Base-by-base conservation (phyloP, 495 filamentous ascomycete species). In the Cetradonia linearis region DNA sequence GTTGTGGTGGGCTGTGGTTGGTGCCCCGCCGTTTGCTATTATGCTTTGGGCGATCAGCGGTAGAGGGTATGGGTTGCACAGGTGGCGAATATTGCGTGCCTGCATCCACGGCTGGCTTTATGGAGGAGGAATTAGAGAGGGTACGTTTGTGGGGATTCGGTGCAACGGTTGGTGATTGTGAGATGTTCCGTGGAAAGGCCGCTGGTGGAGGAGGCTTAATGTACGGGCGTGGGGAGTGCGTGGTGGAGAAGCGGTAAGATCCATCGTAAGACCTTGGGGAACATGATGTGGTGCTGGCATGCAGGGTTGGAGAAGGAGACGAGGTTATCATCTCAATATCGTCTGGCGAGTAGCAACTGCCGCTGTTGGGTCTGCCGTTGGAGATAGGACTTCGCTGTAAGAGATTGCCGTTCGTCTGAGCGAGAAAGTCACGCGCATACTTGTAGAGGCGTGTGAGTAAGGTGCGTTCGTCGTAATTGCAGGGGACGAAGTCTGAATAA, bases 71-170 rank as follows among this genome's bases (percentile, higher is more conserved):
- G 34, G 60, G 47, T 23, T 54, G 27, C 11, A n/a, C 28, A 30
- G 65, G 64, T 28, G 79, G 79, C 65, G 78, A 79, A 62, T 79
- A 81, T 67, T 81, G 79, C 47, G 79, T 81, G 60, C 77, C 77
- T 54, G 81, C 76, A 67, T 82, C 78, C 47, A 65, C 62, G 16
- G 63, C 66, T 14, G 44, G 27, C 33, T 59, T 63, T 25, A 63
- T 59, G 20, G 67, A 46, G 31, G 63, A 36, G 11, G 62, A 55
- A 18, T 36, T 52, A 33, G 67, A 62, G 9, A 62, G 44, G n/a
- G 57, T 23, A 37, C 63, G 53, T 52, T 68, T 64, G 30, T 56
- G 44, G 5, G 60, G 40, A 23, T 58, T 58, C 36, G 64, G 25
- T 13, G 36, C 25, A 31, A 58, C 46, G 10, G 56, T 52, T 18